Conservation (phyloP, 371 early-diverging fungal genomes). For the Lichtheimia ornata region DNA sequence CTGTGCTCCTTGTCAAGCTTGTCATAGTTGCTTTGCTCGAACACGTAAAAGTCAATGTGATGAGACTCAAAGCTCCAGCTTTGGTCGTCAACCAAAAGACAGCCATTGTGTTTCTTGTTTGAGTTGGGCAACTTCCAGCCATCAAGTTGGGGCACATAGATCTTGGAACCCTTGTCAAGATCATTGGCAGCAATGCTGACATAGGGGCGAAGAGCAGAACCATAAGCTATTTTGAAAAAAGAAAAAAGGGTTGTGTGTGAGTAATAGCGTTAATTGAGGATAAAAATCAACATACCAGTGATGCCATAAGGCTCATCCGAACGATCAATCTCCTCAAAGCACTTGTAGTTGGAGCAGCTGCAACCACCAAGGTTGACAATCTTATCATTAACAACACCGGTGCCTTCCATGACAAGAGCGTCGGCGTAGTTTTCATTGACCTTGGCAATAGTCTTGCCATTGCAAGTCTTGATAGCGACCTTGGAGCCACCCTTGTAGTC, state of each 20-base stretch:
- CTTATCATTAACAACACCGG: slow-evolving; percentile 40
- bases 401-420: slow-evolving; percentile 51
- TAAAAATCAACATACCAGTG: slow-evolving; percentile 27
- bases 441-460: slow-evolving; percentile 37
- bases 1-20: slow-evolving; percentile 32
- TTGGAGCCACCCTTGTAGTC: slow-evolving; percentile 32
- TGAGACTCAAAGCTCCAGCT: slow-evolving; percentile 46
- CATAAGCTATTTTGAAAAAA: slow-evolving; percentile 26
- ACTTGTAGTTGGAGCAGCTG: slow-evolving; percentile 42
- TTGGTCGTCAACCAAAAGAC: slow-evolving; percentile 50
- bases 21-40: slow-evolving; percentile 31
- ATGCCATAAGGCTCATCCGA: slow-evolving; percentile 44
- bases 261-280: neutral
- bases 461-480: slow-evolving; percentile 43
- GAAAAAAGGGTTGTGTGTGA: neutral
- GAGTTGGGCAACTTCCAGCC: slow-evolving; percentile 45
- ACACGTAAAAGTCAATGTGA: slow-evolving; percentile 49
- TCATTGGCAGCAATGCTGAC: slow-evolving; percentile 47
- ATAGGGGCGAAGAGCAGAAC: slow-evolving; percentile 45
- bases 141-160: slow-evolving; percentile 38
- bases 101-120: slow-evolving; percentile 47
- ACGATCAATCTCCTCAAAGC: slow-evolving; percentile 42
- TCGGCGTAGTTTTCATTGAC: slow-evolving; percentile 44
- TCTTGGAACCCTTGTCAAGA: slow-evolving; percentile 44
- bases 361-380: slow-evolving; percentile 50